These are phyloP conservation scores for Pseudogymnoascus sp. DNA, from an alignment of 2,329 filamentous ascomycete species.

Conservation along the genomic window DNA sequence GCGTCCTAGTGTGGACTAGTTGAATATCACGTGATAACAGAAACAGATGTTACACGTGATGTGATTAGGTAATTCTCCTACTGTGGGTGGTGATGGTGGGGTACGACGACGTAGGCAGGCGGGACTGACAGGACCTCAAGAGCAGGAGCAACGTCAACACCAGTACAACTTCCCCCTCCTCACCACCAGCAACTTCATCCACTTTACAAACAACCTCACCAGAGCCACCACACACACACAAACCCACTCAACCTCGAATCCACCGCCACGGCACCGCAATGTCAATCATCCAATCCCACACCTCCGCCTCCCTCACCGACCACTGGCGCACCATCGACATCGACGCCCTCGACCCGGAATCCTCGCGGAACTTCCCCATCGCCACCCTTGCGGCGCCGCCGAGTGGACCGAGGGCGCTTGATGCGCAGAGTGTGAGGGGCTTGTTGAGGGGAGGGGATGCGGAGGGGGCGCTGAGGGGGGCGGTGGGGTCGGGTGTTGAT, in stretches of 20 bases:
- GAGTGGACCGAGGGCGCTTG: constrained; percentile 53
- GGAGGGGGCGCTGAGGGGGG: constrained; percentile 77
- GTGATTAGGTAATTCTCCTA: background rate
- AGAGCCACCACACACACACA: background rate
- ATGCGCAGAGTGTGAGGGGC: constrained; percentile 55
- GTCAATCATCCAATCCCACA: constrained; percentile 62
- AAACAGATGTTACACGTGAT: background rate
- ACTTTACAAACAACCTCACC: background rate
- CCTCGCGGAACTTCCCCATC: constrained; percentile 83
- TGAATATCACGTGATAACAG: background rate
- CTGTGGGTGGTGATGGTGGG: background rate
- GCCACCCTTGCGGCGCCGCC: constrained; percentile 70
- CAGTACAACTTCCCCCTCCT: background rate
- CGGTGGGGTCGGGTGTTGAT: constrained; percentile 59
- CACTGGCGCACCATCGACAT: constrained; percentile 88
- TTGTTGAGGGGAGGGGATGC: constrained; percentile 77
- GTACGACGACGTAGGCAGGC: background rate
- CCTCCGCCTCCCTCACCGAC: constrained; percentile 50
- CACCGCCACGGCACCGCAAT: constrained; percentile 30
- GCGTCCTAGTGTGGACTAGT: background rate
- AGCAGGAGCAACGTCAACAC: background rate
- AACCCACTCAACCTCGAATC: background rate
- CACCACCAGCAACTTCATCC: no score
- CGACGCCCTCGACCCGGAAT: constrained; percentile 84
- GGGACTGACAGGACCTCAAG: background rate